phyloP scores from a whole-genome alignment of 495 filamentous ascomycete genomes.

The Aspergillus nanangensis region DNA sequence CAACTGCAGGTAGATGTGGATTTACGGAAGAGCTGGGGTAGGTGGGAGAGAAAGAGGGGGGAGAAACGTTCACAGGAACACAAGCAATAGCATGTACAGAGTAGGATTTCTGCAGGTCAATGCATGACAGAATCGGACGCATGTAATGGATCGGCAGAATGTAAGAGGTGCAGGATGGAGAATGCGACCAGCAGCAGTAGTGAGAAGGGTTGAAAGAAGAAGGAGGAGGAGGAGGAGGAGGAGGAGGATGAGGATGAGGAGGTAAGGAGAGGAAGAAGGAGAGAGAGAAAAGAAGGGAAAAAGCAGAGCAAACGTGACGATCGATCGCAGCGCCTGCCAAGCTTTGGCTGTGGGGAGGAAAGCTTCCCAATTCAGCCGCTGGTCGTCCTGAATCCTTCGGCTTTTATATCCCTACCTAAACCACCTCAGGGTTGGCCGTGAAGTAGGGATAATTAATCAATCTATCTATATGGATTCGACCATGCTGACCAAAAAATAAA shows the following conservation, averaged over 20 bases:
- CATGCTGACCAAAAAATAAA: too few relatives aligned
- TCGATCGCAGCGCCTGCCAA: conserved; percentile 16
- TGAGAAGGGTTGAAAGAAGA: conserved; percentile 2
- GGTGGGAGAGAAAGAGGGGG: conserved; percentile 7
- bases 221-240: conserved; percentile 1
- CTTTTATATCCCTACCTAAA: not conserved
- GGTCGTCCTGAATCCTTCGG: too few relatives aligned
- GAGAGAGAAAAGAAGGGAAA: conserved; percentile 6
- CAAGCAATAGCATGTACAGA: conserved; percentile 4
- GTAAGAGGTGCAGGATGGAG: too few relatives aligned
- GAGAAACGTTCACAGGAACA: conserved; percentile 12
- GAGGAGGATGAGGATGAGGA: not conserved
- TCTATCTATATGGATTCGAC: too few relatives aligned
- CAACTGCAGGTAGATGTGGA: conserved; percentile 1
- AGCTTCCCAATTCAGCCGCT: too few relatives aligned
- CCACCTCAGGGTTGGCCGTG: not conserved
- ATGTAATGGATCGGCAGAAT: not conserved
- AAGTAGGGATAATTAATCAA: too few relatives aligned
- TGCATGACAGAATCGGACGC: conserved; percentile 12
- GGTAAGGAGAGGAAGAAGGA: conserved; percentile 4
- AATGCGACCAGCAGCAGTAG: too few relatives aligned
- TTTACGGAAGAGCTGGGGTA: not conserved
- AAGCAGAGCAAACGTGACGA: conserved; percentile 15
- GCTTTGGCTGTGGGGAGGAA: conserved; percentile 14
- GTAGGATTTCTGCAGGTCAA: conserved; percentile 16